Conservation (phyloP, 768 basidiomycete genomes). For the Erythrobasidium yunnanense region DNA sequence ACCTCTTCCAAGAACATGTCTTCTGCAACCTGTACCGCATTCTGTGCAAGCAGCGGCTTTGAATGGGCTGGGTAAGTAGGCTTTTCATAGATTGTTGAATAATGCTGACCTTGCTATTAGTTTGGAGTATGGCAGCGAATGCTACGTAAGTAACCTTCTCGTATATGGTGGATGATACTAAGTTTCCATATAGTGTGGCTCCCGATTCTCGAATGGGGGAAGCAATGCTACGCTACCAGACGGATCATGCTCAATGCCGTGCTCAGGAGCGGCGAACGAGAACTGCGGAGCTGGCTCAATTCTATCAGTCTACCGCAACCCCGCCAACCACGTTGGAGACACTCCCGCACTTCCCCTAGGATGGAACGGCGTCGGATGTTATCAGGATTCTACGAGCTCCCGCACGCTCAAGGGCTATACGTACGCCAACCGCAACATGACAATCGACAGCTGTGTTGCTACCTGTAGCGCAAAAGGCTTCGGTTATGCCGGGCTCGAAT, state of each 20-base stretch:
- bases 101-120: no score
- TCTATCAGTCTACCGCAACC: slow-evolving; percentile 10
- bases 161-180: no score
- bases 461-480: neutral
- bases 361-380: neutral
- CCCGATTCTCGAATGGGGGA: slow-evolving; percentile 10
- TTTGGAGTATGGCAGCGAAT: no score
- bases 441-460: neutral
- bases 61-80: no score
- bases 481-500: neutral
- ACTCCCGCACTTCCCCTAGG: neutral
- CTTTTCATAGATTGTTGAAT: no score
- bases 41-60: no score
- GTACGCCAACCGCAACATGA: neutral
- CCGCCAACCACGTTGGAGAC: neutral
- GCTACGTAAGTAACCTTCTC: no score
- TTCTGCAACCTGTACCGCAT: no score
- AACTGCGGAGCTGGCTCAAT: neutral
- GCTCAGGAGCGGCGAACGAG: neutral
- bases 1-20: no score
- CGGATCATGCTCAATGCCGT: neutral
- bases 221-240: neutral
- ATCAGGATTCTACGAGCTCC: neutral
- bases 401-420: neutral
- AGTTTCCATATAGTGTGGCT: no score